Conservation (phyloP, 1,139 yeast species). For the Magnusiomyces ingens region DNA sequence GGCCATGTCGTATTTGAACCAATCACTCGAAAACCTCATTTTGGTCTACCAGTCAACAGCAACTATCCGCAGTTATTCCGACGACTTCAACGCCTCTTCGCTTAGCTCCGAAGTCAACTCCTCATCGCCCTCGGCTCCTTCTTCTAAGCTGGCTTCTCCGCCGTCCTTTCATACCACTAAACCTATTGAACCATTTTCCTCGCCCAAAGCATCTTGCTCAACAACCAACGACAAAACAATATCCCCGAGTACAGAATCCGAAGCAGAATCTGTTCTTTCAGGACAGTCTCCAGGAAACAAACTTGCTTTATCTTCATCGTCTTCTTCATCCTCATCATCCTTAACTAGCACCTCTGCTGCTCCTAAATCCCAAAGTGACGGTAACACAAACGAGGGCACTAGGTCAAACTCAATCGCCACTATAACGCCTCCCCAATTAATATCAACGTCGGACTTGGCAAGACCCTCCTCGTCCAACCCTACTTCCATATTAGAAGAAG, state of each 20-base stretch:
- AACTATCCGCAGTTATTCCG: background rate
- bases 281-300: background rate
- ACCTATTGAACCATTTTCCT: too few relatives aligned
- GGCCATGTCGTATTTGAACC: slow-evolving; percentile 23
- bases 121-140: too few relatives aligned
- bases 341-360: background rate
- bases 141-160: too few relatives aligned
- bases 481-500: slow-evolving; percentile 17
- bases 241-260: background rate
- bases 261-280: background rate
- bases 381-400: background rate
- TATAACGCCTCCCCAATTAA: background rate
- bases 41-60: slow-evolving; percentile 6
- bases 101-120: background rate
- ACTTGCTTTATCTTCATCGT: background rate
- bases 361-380: background rate
- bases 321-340: slow-evolving; percentile 2
- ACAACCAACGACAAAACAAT: too few relatives aligned
- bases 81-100: background rate
- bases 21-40: slow-evolving; percentile 17
- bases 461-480: background rate
- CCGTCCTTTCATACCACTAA: too few relatives aligned
- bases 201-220: too few relatives aligned
- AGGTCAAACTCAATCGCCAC: background rate
- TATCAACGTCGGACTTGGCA: background rate